These are phyloP conservation scores for Cordyceps javanica DNA, from an alignment of 2,329 filamentous ascomycete species.

Conservation along the genomic window DNA sequence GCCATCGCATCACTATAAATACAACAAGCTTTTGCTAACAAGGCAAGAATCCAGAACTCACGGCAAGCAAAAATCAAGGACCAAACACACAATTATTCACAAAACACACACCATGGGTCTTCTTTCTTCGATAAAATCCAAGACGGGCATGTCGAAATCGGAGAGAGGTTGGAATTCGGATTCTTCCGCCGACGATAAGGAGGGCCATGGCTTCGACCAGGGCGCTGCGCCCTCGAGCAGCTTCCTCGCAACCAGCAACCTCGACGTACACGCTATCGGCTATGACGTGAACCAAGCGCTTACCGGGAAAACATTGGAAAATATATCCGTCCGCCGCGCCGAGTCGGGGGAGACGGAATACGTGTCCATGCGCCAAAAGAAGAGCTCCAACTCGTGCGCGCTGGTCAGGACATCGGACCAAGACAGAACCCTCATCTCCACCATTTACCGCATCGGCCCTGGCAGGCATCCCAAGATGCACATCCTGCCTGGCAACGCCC, in stretches of 20 bases:
- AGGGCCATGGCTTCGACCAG: background rate
- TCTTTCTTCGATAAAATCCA: background rate
- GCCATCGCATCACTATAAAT: background rate
- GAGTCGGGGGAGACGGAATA: conserved; percentile 14
- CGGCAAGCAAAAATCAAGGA: too few relatives aligned
- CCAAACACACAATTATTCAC: background rate
- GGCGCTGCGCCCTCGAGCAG: background rate
- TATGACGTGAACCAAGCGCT: conserved; percentile 12
- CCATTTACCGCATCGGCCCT: conserved; percentile 19
- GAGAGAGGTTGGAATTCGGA: background rate
- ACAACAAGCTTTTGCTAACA: background rate
- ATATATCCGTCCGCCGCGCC: conserved; percentile 9
- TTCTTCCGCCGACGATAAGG: conserved; percentile 1
- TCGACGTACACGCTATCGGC: conserved; percentile 9
- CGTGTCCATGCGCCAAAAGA: conserved; percentile 17
- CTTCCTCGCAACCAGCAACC: conserved; percentile 10
- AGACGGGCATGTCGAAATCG: background rate
- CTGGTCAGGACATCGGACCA: conserved; percentile 16
- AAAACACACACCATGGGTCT: background rate
- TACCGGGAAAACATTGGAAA: conserved; percentile 8
- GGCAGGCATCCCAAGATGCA: conserved; percentile 17
- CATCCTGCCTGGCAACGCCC: conserved; percentile 8
- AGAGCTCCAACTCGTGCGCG: conserved; percentile 19
- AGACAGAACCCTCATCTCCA: conserved; percentile 17
- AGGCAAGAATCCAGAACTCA: background rate